Conservation (phyloP, 2,329 filamentous ascomycete genomes). For the Beauveria medogensis region DNA sequence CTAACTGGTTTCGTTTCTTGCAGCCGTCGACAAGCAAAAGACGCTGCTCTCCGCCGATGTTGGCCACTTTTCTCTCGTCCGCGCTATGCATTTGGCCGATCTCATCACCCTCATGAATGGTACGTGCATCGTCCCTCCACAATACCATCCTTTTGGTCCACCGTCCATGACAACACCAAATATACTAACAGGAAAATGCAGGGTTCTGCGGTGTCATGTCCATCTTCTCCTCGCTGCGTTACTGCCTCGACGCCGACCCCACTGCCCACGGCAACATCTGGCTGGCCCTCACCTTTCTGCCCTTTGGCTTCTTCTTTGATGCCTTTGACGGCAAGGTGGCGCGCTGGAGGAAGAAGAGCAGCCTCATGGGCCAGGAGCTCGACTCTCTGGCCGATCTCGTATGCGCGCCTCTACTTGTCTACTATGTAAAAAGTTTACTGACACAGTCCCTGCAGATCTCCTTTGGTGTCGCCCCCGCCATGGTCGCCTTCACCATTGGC, state of each 20-base stretch:
- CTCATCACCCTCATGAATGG: slow-evolving; percentile 78
- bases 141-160: no score
- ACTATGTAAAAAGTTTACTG: not conserved
- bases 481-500: slow-evolving; percentile 80
- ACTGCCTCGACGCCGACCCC: slow-evolving; percentile 65
- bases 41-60: slow-evolving; percentile 60
- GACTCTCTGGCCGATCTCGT: slow-evolving; percentile 94
- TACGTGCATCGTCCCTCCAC: slow-evolving; percentile 21
- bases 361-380: slow-evolving; percentile 94
- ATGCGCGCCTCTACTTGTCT: slow-evolving; percentile 25
- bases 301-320: slow-evolving; percentile 92
- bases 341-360: slow-evolving; percentile 93
- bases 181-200: not conserved
- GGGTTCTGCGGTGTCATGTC: slow-evolving; percentile 91
- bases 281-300: slow-evolving; percentile 77
- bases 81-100: slow-evolving; percentile 70
- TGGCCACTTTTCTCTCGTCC: slow-evolving; percentile 64
- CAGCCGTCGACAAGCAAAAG: slow-evolving; percentile 69
- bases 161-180: not conserved
- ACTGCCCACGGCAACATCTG: slow-evolving; percentile 63
- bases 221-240: slow-evolving; percentile 88
- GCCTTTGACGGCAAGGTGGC: slow-evolving; percentile 97
- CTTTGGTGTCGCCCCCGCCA: slow-evolving; percentile 85
- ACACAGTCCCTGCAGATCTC: slow-evolving; percentile 58
- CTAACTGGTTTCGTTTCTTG: slow-evolving; percentile 3